phyloP scores from a whole-genome alignment of 2,329 filamentous ascomycete species.

The Fusarium denticulatum region DNA sequence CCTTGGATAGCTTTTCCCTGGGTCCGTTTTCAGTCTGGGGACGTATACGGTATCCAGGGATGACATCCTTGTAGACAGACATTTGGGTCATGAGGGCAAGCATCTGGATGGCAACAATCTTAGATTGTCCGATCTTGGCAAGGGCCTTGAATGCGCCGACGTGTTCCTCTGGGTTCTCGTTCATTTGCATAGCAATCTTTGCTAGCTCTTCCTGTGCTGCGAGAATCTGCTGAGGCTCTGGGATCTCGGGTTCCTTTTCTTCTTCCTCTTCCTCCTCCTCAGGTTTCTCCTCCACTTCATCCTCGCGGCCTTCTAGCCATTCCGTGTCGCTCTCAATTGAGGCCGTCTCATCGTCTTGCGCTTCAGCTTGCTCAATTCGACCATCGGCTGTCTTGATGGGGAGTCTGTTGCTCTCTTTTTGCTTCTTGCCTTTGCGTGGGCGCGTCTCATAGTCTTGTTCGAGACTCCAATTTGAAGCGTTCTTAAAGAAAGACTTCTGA shows the following conservation, averaged over 20 bases:
- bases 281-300: slow-evolving; percentile 58
- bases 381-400: slow-evolving; percentile 90
- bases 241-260: slow-evolving; percentile 70
- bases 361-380: slow-evolving; percentile 68
- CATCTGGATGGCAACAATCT: slow-evolving; percentile 81
- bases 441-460: slow-evolving; percentile 90
- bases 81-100: slow-evolving; percentile 87
- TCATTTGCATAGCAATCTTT: slow-evolving; percentile 80
- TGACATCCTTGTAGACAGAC: slow-evolving; percentile 93
- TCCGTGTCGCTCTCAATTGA: slow-evolving; percentile 68
- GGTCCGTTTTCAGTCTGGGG: slow-evolving; percentile 79
- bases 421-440: slow-evolving; percentile 81
- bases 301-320: slow-evolving; percentile 71
- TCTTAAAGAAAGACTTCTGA: slow-evolving; percentile 75
- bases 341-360: slow-evolving; percentile 67
- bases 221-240: slow-evolving; percentile 81
- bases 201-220: slow-evolving; percentile 94
- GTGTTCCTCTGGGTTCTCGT: slow-evolving; percentile 94
- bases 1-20: slow-evolving; percentile 87
- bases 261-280: slow-evolving; percentile 60
- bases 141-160: slow-evolving; percentile 80
- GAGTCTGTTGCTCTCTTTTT: slow-evolving; percentile 76
- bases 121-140: slow-evolving; percentile 76
- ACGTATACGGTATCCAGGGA: slow-evolving; percentile 94
- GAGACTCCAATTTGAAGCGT: slow-evolving; percentile 85